phyloP scores from a whole-genome alignment of 2,329 filamentous ascomycete genomes.

The Aureobasidium sp. region DNA sequence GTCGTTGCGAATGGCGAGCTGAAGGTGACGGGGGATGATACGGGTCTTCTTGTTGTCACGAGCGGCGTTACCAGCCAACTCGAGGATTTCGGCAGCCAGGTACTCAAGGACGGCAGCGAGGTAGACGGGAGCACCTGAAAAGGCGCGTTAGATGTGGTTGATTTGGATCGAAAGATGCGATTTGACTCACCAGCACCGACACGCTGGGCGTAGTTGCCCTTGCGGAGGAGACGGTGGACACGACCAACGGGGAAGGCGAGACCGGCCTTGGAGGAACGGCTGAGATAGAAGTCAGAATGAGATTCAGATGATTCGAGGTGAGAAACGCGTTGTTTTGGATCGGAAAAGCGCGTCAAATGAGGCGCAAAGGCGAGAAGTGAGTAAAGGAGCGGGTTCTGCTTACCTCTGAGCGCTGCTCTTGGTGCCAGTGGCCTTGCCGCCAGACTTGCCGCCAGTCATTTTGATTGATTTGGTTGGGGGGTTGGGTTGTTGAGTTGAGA shows the following conservation, averaged over 20 bases:
- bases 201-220: slow-evolving; percentile 99
- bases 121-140: slow-evolving; percentile 76
- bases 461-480: slow-evolving; percentile 52
- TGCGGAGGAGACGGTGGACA: slow-evolving; percentile 98
- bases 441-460: slow-evolving; percentile 99
- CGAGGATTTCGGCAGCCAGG: slow-evolving; percentile 95
- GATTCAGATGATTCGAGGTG: slow-evolving; percentile 16
- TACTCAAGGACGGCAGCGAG: slow-evolving; percentile 97
- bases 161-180: slow-evolving; percentile 8
- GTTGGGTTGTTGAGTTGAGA: slow-evolving; percentile 23
- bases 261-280: slow-evolving; percentile 98
- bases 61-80: slow-evolving; percentile 96
- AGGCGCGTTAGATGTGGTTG: slow-evolving; percentile 23
- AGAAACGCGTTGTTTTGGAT: slow-evolving; percentile 26
- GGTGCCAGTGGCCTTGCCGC: slow-evolving; percentile 97
- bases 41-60: slow-evolving; percentile 99
- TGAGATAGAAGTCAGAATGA: slow-evolving; percentile 44
- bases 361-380: slow-evolving; percentile 18
- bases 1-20: slow-evolving; percentile 98
- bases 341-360: slow-evolving; percentile 38
- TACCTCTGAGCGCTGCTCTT: slow-evolving; percentile 97
- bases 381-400: slow-evolving; percentile 41
- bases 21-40: slow-evolving; percentile 98
- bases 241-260: slow-evolving; percentile 97
- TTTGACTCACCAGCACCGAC: slow-evolving; percentile 74